A percentile compares a stretch with the other conserved stretches of the same genome.
These are phyloP conservation scores for Cephalotrichum gorgonifer DNA, from an alignment of 2,329 filamentous ascomycete genomes.

Conservation along the genomic window DNA sequence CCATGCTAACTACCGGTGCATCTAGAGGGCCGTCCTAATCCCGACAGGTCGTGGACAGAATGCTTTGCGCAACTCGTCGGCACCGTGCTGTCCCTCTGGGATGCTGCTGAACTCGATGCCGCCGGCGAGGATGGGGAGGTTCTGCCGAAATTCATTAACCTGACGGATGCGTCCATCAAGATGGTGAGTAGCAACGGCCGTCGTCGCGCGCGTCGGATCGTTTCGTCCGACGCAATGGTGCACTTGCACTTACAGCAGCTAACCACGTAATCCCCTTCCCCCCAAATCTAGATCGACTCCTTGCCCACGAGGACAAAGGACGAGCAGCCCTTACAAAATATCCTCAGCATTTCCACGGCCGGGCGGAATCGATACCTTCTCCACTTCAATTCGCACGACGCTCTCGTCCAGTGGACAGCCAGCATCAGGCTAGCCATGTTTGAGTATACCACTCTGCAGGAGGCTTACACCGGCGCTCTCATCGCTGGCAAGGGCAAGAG, in stretches of 20 bases:
- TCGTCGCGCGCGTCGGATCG: neutral
- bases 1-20: conserved; percentile 7
- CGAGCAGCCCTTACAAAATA: conserved; percentile 81
- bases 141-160: conserved; percentile 85
- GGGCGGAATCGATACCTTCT: conserved; percentile 91
- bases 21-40: conserved; percentile 73
- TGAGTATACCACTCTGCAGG: conserved; percentile 85
- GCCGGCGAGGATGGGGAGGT: conserved; percentile 79
- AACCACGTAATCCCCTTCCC: neutral
- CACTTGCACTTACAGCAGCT: too few relatives aligned
- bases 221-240: too few relatives aligned
- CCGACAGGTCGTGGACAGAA: conserved; percentile 86
- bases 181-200: conserved; percentile 65
- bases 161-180: conserved; percentile 95
- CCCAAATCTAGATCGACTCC: conserved; percentile 68
- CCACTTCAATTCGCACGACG: conserved; percentile 92
- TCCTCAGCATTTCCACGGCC: conserved; percentile 90
- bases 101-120: conserved; percentile 81
- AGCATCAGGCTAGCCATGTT: conserved; percentile 90
- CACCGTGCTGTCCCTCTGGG: conserved; percentile 91
- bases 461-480: conserved; percentile 91
- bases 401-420: conserved; percentile 90
- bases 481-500: conserved; percentile 88
- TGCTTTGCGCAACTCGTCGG: conserved; percentile 95
- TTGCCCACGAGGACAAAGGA: conserved; percentile 70